phyloP scores from a whole-genome alignment of 1,139 yeast species.

The Candida sojae region DNA sequence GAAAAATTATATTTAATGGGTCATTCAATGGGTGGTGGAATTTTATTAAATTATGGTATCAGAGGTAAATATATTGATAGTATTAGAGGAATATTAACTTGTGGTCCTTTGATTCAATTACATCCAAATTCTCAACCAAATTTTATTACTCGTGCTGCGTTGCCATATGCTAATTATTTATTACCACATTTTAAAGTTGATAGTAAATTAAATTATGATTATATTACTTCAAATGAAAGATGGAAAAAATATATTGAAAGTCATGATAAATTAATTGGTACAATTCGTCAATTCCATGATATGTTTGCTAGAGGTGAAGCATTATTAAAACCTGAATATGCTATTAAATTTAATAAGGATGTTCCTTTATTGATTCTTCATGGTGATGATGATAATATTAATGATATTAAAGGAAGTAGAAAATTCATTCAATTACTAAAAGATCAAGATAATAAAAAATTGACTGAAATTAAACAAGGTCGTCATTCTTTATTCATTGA shows the following conservation, averaged over 20 bases:
- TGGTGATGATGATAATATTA: slow-evolving; percentile 47
- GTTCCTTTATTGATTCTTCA: slow-evolving; percentile 51
- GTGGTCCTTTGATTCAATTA: slow-evolving; percentile 68
- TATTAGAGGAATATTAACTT: slow-evolving; percentile 57
- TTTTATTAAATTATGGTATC: slow-evolving; percentile 70
- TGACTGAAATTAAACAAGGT: slow-evolving; percentile 30
- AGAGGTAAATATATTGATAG: slow-evolving; percentile 59
- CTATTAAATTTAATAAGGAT: slow-evolving; percentile 42
- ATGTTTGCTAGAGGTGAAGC: slow-evolving; percentile 65
- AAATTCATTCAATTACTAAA: slow-evolving; percentile 39
- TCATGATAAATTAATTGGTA: slow-evolving; percentile 45
- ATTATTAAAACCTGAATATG: slow-evolving; percentile 45
- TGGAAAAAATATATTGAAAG: slow-evolving; percentile 46
- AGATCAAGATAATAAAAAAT: slow-evolving; percentile 23
- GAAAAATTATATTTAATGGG: slow-evolving; percentile 68
- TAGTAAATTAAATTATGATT: slow-evolving; percentile 55
- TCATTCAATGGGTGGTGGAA: slow-evolving; percentile 97
- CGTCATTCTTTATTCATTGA: slow-evolving; percentile 52
- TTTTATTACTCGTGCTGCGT: slow-evolving; percentile 40
- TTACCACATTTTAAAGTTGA: slow-evolving; percentile 59
- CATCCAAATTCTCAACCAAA: slow-evolving; percentile 64
- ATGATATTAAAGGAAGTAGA: slow-evolving; percentile 55
- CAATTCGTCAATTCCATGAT: slow-evolving; percentile 52
- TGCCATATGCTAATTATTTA: slow-evolving; percentile 49
- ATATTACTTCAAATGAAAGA: slow-evolving; percentile 54